Evolutionary conservation across 805 yeast genomes (phyloP).

Genomic region (Wickerhamiella australiensis): DNA sequence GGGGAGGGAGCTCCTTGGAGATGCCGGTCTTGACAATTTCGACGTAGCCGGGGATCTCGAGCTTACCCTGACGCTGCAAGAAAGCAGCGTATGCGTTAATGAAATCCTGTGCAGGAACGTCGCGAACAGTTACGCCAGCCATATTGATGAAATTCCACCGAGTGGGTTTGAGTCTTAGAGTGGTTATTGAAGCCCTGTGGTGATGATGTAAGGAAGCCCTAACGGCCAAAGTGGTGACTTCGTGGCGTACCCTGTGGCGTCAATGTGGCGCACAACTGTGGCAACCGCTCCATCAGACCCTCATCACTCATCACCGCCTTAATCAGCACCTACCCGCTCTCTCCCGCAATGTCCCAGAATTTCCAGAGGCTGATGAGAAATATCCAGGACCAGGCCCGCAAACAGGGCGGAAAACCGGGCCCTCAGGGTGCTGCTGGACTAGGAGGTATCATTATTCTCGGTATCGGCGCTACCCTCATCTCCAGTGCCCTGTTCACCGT

Average conservation of each 20-base stretch:
- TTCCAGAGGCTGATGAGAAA: constrained; percentile 7
- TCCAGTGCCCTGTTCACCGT: constrained; percentile 63
- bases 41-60: constrained; percentile 99
- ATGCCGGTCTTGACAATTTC: constrained; percentile 98
- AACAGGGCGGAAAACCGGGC: constrained; percentile 23
- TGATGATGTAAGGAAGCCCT: background rate
- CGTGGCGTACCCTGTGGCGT: no score
- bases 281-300: background rate
- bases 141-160: constrained; percentile 16
- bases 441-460: constrained; percentile 48
- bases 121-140: constrained; percentile 45
- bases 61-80: constrained; percentile 99
- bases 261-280: background rate
- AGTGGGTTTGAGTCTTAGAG: constrained; percentile 7
- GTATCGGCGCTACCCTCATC: constrained; percentile 42
- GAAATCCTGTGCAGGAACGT: constrained; percentile 99
- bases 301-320: background rate
- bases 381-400: constrained; percentile 13
- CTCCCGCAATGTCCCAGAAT: constrained; percentile 11
- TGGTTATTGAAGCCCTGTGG: background rate
- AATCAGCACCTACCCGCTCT: no score
- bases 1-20: constrained; percentile 99
- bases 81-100: constrained; percentile 99
- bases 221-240: background rate
- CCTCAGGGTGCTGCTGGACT: constrained; percentile 46